Percentiles rank a stretch among this genome's conserved stretches.
These are phyloP conservation scores for Tremellales sp. DNA, from an alignment of 1,284 basidiomycete genomes.

Conservation along the genomic window DNA sequence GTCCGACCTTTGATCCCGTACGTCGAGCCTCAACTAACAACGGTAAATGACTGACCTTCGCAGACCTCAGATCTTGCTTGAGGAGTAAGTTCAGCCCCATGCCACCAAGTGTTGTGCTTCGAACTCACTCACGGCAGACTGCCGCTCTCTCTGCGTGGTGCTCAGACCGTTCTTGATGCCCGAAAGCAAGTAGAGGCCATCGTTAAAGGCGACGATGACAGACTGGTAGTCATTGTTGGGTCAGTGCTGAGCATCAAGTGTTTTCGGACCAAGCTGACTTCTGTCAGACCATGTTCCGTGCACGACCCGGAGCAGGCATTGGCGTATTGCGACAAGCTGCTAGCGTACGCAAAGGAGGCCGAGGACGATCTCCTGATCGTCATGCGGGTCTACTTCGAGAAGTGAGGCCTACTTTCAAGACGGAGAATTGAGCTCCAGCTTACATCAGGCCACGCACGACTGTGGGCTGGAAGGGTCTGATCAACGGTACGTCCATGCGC, in stretches of 20 bases:
- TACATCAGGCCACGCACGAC: slow-evolving; percentile 72
- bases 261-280: slow-evolving; percentile 3
- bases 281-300: slow-evolving; percentile 81
- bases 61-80: slow-evolving; percentile 78
- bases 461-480: slow-evolving; percentile 59
- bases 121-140: slow-evolving; percentile 21
- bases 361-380: slow-evolving; percentile 87
- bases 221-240: slow-evolving; percentile 83
- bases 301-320: slow-evolving; percentile 79
- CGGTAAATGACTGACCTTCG: slow-evolving; percentile 8
- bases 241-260: slow-evolving; percentile 46
- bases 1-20: slow-evolving; percentile 79
- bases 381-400: slow-evolving; percentile 97
- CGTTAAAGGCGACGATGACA: slow-evolving; percentile 78
- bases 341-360: slow-evolving; percentile 71
- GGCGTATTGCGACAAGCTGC: slow-evolving; percentile 76
- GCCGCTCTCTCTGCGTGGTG: slow-evolving; percentile 45
- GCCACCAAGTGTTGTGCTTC: background rate
- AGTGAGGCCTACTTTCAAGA: slow-evolving; percentile 46
- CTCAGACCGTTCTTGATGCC: slow-evolving; percentile 70
- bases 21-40: slow-evolving; percentile 5
- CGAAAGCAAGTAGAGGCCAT: slow-evolving; percentile 72
- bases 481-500: slow-evolving; percentile 54
- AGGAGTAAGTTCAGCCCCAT: slow-evolving; percentile 65
- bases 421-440: background rate